These are phyloP conservation scores for Bremia lactucae DNA, from an alignment of 352 stramenopile genomes.

Conservation along the genomic window DNA sequence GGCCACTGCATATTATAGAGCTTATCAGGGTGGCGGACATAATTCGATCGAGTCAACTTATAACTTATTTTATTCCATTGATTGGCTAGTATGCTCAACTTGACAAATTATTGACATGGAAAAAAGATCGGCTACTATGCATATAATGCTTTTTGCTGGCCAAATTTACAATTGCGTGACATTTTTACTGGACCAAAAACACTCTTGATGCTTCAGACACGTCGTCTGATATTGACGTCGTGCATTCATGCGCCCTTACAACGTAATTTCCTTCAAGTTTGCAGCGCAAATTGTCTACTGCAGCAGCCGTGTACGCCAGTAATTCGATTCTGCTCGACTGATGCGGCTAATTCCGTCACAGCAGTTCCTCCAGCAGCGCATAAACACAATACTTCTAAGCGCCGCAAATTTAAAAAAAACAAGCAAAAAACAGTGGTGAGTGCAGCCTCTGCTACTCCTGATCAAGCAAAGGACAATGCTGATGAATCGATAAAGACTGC, in stretches of 20 bases:
- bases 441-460: background rate
- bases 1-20: no score
- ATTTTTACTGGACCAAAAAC: no score
- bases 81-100: no score
- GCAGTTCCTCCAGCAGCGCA: background rate
- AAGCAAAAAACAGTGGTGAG: conserved; percentile 18
- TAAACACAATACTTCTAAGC: conserved; percentile 21
- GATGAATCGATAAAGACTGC: background rate
- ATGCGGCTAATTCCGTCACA: background rate
- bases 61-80: no score
- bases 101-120: no score
- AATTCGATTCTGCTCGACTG: conserved; percentile 6
- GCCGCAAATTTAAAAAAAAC: conserved; percentile 16
- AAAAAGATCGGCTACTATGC: no score
- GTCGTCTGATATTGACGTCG: conserved; percentile 8
- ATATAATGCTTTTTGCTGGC: no score
- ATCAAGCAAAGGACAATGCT: background rate
- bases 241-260: background rate
- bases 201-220: conserved; percentile 19
- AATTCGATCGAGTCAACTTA: no score
- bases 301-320: background rate
- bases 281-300: background rate
- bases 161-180: no score
- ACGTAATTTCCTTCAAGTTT: background rate
- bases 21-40: no score